phyloP scores from a whole-genome alignment of 192 early-diverging fungal species.

The Jimgerdemannia lactiflua region DNA sequence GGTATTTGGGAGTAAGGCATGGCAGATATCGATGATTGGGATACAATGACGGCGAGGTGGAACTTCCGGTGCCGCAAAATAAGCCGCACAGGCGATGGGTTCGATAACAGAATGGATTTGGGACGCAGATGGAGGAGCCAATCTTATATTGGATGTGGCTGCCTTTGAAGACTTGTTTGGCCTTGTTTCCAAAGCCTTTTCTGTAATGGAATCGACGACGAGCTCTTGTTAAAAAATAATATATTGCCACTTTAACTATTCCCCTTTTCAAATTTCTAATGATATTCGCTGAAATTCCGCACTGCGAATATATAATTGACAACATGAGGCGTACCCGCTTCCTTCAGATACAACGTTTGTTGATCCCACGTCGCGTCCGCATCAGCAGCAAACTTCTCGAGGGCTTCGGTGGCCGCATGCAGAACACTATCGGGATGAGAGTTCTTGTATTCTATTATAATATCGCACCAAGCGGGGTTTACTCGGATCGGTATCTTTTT shows the following conservation, averaged over 20 bases:
- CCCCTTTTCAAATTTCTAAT: neutral
- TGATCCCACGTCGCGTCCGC: constrained; percentile 19
- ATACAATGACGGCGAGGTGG: constrained; percentile 31
- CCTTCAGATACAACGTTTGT: constrained; percentile 27
- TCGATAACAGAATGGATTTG: constrained; percentile 20
- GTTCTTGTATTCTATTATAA: neutral
- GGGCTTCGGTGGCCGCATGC: neutral
- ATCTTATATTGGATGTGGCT: neutral
- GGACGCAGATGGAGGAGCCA: constrained; percentile 9
- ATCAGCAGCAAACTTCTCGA: constrained; percentile 9
- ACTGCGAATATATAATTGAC: neutral
- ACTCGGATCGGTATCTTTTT: neutral
- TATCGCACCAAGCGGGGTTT: neutral
- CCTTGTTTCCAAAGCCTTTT: neutral
- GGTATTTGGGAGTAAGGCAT: neutral
- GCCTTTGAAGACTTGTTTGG: neutral
- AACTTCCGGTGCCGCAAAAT: constrained; percentile 29
- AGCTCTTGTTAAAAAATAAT: neutral
- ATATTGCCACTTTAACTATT: neutral
- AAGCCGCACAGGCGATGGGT: constrained; percentile 24
- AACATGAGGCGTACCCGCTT: constrained; percentile 17
- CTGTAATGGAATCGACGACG: constrained; percentile 3
- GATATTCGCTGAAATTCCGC: too few relatives aligned
- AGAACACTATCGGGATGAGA: neutral
- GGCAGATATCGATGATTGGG: constrained; percentile 17